These are phyloP conservation scores for Colletotrichum sp. DNA, from an alignment of 2,329 filamentous ascomycete genomes.

Conservation along the genomic window DNA sequence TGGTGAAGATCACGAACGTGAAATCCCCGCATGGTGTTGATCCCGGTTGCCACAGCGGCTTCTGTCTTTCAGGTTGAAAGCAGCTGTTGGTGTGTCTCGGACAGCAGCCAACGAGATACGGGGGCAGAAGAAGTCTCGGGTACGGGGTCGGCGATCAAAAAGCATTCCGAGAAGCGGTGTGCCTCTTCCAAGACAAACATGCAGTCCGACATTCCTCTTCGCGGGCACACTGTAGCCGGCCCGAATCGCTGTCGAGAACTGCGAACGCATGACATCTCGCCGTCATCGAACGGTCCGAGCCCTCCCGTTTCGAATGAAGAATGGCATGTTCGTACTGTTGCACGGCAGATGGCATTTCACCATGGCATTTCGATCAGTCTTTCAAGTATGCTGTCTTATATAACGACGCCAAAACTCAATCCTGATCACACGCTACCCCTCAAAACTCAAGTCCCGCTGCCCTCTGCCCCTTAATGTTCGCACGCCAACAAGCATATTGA, in stretches of 20 bases:
- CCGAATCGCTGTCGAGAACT: neutral
- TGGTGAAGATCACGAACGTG: neutral
- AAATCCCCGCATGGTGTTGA: neutral
- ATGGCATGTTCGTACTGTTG: neutral
- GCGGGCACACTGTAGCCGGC: neutral
- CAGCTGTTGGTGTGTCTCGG: neutral
- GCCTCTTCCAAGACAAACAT: neutral
- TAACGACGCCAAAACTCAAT: neutral
- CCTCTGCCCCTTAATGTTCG: neutral
- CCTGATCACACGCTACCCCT: neutral
- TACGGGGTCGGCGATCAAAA: neutral
- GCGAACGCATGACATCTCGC: neutral
- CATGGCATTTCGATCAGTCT: neutral
- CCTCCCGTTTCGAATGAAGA: neutral
- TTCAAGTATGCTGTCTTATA: neutral
- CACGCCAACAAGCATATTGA: neutral
- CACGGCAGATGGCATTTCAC: neutral
- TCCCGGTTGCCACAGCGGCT: neutral
- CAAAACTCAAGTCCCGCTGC: neutral
- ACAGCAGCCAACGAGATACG: neutral
- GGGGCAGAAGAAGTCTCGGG: neutral
- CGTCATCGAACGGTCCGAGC: neutral
- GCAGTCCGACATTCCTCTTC: neutral
- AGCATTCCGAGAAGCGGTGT: neutral
- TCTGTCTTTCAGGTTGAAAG: neutral